Evolutionary conservation across 305 asterid species (phyloP).

Genomic region (Lippia alba): DNA sequence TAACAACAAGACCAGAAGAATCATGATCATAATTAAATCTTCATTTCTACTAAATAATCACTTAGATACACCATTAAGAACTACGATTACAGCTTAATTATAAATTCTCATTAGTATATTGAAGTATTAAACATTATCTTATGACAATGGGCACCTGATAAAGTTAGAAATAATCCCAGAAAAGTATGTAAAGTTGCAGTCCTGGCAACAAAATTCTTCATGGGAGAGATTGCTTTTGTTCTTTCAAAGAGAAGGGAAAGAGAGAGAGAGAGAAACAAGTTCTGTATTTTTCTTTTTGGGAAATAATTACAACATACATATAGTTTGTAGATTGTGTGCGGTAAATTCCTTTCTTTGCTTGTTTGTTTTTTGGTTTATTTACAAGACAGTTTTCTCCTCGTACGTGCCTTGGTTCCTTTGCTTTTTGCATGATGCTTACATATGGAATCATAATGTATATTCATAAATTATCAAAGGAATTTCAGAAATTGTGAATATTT

Average conservation of each 20-base stretch:
- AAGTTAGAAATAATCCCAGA: conserved; percentile 48
- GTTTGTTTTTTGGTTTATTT: conserved; percentile 50
- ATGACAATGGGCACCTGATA: conserved; percentile 45
- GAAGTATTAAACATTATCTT: no score
- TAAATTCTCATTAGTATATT: no score
- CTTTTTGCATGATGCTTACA: conserved; percentile 20
- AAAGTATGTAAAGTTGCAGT: conserved; percentile 50
- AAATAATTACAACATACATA: conserved; percentile 7
- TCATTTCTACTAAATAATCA: no score
- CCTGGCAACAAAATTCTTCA: conserved; percentile 42
- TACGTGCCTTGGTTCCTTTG: conserved; percentile 42
- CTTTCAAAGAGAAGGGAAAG: neutral
- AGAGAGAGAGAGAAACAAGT: conserved; percentile 1
- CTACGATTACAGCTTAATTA: no score
- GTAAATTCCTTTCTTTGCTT: conserved; percentile 78
- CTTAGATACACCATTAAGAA: no score
- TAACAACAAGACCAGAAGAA: neutral
- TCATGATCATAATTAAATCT: no score
- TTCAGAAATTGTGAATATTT: no score
- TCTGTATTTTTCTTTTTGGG: neutral
- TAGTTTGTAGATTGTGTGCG: conserved; percentile 20
- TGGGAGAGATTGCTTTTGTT: conserved; percentile 6
- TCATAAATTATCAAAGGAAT: no score
- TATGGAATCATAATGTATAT: no score
- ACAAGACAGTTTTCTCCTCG: conserved; percentile 37